These are phyloP conservation scores for Cornus kousa DNA, from an alignment of 148 eudicot genomes.

Conservation along the genomic window DNA sequence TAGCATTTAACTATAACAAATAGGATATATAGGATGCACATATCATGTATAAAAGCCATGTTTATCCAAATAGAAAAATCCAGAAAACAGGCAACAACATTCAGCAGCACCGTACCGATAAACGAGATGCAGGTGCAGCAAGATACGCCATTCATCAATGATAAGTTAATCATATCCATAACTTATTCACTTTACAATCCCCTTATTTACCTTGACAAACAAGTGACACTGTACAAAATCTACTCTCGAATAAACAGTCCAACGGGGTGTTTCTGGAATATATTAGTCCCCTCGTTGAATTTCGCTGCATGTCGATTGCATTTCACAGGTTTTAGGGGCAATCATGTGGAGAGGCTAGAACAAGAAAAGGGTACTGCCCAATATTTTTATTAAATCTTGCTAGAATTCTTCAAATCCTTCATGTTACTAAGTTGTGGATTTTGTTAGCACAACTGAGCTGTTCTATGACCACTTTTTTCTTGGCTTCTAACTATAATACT, in stretches of 20 bases:
- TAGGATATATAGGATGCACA: background rate
- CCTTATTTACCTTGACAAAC: background rate
- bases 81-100: background rate
- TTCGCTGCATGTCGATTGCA: no score
- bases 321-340: no score
- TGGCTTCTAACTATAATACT: no score
- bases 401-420: no score
- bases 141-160: background rate
- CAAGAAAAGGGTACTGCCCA: no score
- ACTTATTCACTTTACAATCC: background rate
- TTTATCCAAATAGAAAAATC: background rate
- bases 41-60: background rate
- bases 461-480: no score
- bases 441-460: no score
- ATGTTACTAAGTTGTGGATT: no score
- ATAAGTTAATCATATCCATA: background rate
- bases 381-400: no score
- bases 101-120: background rate
- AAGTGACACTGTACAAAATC: background rate
- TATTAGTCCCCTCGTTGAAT: no score
- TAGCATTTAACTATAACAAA: background rate
- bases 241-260: background rate
- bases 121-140: background rate
- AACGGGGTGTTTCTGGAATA: no score
- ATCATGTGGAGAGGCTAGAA: no score